Percentiles rank a stretch among this genome's conserved stretches.
These are phyloP conservation scores for Apophysomyces variabilis DNA, from an alignment of 371 early-diverging fungal species.

Conservation along the genomic window DNA sequence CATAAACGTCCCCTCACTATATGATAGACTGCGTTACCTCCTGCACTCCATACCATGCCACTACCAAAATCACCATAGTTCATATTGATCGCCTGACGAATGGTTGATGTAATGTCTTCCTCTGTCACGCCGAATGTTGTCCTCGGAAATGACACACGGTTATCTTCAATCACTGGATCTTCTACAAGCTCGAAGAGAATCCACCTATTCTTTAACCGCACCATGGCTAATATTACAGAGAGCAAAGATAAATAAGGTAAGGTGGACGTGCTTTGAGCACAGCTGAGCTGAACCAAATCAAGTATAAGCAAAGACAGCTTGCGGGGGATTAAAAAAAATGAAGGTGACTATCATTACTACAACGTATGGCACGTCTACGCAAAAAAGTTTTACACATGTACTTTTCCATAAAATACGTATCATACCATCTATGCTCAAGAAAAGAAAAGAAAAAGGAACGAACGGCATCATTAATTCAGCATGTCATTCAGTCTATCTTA, in stretches of 20 bases:
- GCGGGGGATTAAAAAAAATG: no score
- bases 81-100: conserved; percentile 30
- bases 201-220: conserved; percentile 54
- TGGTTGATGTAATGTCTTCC: conserved; percentile 17
- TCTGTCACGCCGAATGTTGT: conserved; percentile 28
- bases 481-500: no score
- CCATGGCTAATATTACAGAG: conserved; percentile 28
- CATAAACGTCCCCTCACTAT: conserved; percentile 1
- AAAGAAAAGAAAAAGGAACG: no score
- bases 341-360: no score
- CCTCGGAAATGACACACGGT: conserved; percentile 29
- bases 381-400: background rate
- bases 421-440: no score
- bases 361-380: no score
- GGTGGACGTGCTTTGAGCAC: background rate
- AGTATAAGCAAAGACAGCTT: background rate
- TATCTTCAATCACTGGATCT: conserved; percentile 39
- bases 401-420: background rate
- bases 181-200: conserved; percentile 46
- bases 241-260: background rate
- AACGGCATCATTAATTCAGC: no score
- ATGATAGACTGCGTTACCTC: conserved; percentile 13
- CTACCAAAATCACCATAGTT: conserved; percentile 48
- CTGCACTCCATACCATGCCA: conserved; percentile 30
- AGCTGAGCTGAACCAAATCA: background rate